Base-by-base conservation (phyloP, 306 rosid genomes). In the Trifolium dubium region DNA sequence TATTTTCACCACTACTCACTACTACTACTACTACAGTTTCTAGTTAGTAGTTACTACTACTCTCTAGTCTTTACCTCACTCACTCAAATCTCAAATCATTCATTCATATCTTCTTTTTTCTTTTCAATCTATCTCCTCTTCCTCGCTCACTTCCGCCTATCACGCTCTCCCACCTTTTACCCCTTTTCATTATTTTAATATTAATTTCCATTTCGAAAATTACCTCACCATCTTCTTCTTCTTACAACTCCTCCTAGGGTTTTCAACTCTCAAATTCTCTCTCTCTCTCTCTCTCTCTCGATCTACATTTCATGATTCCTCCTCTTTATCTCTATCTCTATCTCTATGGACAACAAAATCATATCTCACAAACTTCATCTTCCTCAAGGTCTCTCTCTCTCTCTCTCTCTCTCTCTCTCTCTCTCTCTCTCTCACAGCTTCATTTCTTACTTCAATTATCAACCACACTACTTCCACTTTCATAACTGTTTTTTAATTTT, bases 331-430 rank as follows among this genome's bases (percentile, higher is more conserved):
- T n/a, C n/a, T n/a, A n/a, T 23, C 23, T 23, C 23, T 23, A 23
- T 40, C 31, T 8, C 8, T 5, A 86, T 92, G 96, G 92, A 94
- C 47, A 86, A 94, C 47, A 86, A 59, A 30, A 30, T 31, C 65
- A 59, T 83, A 58, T 64, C 81, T 59, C 90, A 89, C 68, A 81
- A 74, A 68, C 14, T 78, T 53, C 31, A 73, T 83, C 65, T 65
- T 55, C 47, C 83, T 19, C 75, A 72, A 86, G 97, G 96, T 90
- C 39, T 4, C 77, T 3, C 80, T 3, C 68, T 49, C 63, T 75
- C 66, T 55, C 53, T 72, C 51, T 19, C 17, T 4, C 46, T 18
- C 39, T 35, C 39, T 35, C 8, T 0, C 12, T 23, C 23, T 23
- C 1, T 23, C 23, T 23, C 23, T 0, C 23, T 23, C 23, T 23